These are phyloP conservation scores for Xylaria intraflava DNA, from an alignment of 495 filamentous ascomycete species.

Conservation along the genomic window DNA sequence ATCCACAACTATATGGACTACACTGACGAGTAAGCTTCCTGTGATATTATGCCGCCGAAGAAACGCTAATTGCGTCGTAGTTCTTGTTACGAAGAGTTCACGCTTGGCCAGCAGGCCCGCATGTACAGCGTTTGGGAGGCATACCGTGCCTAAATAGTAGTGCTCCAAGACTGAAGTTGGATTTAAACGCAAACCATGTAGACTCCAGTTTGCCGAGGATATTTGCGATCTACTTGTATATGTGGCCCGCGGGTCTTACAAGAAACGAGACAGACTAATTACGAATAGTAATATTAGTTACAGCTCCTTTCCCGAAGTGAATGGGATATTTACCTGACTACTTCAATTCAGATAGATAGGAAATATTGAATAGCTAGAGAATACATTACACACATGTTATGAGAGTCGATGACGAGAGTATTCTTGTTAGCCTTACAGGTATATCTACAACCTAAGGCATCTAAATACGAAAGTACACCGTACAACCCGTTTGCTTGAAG, in stretches of 20 bases:
- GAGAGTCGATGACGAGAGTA: too few species aligned
- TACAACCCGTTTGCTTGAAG: too few species aligned
- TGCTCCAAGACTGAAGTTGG: neutral
- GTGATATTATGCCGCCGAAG: neutral
- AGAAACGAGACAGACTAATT: neutral
- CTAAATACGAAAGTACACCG: too few species aligned
- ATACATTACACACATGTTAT: too few species aligned
- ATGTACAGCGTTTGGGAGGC: slow-evolving; percentile 36
- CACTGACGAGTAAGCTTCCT: slow-evolving; percentile 41
- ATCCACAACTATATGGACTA: slow-evolving; percentile 66
- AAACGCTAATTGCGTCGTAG: slow-evolving; percentile 8
- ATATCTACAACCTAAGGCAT: too few species aligned
- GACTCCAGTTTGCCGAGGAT: neutral
- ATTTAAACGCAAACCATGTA: too few species aligned
- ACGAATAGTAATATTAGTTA: too few species aligned
- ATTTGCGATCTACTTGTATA: slow-evolving; percentile 15
- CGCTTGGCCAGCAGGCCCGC: slow-evolving; percentile 34
- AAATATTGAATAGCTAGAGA: too few species aligned
- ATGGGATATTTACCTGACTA: neutral
- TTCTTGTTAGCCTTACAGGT: too few species aligned
- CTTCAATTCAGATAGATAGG: too few species aligned
- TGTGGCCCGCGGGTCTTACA: slow-evolving; percentile 7
- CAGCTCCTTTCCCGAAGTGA: neutral
- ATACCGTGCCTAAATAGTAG: slow-evolving; percentile 34
- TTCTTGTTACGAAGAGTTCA: slow-evolving; percentile 41